phyloP scores from a whole-genome alignment of 257 asterid genomes.

The Phtheirospermum japonicum region DNA sequence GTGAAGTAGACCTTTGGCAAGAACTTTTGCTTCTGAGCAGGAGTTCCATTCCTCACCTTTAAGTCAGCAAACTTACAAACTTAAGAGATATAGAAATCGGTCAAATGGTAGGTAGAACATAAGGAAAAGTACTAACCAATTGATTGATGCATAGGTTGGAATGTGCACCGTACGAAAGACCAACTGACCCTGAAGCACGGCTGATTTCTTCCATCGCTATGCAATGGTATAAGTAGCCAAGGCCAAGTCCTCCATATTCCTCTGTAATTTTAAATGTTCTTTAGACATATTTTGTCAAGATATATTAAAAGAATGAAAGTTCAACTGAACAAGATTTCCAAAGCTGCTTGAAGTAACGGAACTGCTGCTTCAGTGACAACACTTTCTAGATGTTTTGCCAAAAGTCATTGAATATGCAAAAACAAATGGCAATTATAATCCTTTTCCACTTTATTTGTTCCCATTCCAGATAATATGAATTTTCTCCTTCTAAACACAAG shows the following conservation, averaged over 20 bases:
- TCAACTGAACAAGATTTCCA: background rate
- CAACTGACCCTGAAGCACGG: constrained; percentile 98
- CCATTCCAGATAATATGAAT: background rate
- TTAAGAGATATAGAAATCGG: constrained; percentile 22
- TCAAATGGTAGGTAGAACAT: constrained; percentile 19
- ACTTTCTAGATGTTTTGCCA: constrained; percentile 1
- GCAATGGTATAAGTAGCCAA: constrained; percentile 96
- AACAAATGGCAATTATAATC: background rate
- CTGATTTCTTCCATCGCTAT: constrained; percentile 98
- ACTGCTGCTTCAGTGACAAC: background rate
- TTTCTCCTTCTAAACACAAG: background rate
- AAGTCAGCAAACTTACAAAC: constrained; percentile 30
- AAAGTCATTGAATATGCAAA: constrained; percentile 3
- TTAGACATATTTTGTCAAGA: constrained; percentile 26
- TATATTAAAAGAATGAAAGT: constrained; percentile 17
- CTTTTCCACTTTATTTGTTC: constrained; percentile 6
- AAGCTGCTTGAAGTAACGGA: constrained; percentile 7
- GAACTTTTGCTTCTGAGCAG: constrained; percentile 86
- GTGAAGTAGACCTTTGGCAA: constrained; percentile 76
- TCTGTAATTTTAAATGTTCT: constrained; percentile 40
- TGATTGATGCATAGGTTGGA: constrained; percentile 93
- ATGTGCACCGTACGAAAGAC: constrained; percentile 97
- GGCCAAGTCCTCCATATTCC: constrained; percentile 99
- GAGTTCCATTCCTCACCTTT: constrained; percentile 90
- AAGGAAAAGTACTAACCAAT: constrained; percentile 57